A percentile compares a stretch with the other conserved stretches of the same genome.
phyloP scores from a whole-genome alignment of 108 stramenopile genomes.

The Epipyxis sp. region DNA sequence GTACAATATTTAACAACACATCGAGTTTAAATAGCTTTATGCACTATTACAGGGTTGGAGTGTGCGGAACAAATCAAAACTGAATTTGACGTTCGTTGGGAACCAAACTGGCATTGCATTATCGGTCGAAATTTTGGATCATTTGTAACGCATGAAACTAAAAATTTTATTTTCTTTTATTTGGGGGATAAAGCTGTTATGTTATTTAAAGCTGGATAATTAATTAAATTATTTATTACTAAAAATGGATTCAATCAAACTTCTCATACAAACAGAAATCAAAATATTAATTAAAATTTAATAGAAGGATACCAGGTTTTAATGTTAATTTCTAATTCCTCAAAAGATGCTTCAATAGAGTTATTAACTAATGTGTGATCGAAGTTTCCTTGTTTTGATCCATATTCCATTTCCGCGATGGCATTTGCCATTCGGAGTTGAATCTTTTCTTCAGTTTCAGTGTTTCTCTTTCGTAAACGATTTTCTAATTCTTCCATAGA shows the following conservation, averaged over 20 bases:
- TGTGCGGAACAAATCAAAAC: slow-evolving; percentile 56
- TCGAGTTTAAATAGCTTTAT: background rate
- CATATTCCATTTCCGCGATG: background rate
- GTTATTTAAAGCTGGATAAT: slow-evolving; percentile 57
- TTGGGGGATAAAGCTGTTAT: slow-evolving; percentile 56
- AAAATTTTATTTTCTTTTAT: slow-evolving; percentile 60
- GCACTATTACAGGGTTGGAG: slow-evolving; percentile 34
- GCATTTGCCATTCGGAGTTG: slow-evolving; percentile 20
- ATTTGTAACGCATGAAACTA: slow-evolving; percentile 64
- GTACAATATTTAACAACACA: background rate
- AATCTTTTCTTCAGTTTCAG: slow-evolving; percentile 29
- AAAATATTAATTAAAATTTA: too few species aligned
- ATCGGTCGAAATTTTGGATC: slow-evolving; percentile 62
- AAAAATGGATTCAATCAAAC: too few species aligned
- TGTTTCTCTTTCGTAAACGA: slow-evolving; percentile 2
- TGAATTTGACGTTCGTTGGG: slow-evolving; percentile 59
- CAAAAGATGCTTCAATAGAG: slow-evolving; percentile 22
- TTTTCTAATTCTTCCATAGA: slow-evolving; percentile 7
- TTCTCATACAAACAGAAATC: too few species aligned
- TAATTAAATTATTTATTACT: too few species aligned
- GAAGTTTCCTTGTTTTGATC: slow-evolving; percentile 3
- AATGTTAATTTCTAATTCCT: slow-evolving; percentile 15
- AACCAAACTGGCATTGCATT: slow-evolving; percentile 61
- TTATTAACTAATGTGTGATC: slow-evolving; percentile 17
- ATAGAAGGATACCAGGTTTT: slow-evolving; percentile 37